Percentiles rank a stretch among this genome's conserved stretches.
These are phyloP conservation scores for Colletotrichum eremochloae DNA, from an alignment of 2,329 filamentous ascomycete genomes.

Conservation along the genomic window DNA sequence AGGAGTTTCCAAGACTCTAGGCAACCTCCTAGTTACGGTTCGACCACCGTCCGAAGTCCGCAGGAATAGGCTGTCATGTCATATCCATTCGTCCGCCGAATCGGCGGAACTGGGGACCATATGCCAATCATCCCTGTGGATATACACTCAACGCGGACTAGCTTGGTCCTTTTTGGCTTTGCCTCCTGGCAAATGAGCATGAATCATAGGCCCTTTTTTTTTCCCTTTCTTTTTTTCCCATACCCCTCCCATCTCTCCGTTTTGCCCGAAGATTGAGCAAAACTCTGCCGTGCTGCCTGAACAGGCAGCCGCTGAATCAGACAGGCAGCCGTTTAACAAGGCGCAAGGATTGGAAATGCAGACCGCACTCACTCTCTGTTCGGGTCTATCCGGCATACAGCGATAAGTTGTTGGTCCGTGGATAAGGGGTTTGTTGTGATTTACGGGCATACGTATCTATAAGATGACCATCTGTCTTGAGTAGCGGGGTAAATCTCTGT, in stretches of 20 bases:
- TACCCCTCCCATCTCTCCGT: background rate
- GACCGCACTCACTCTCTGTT: background rate
- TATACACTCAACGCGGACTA: slow-evolving; percentile 5
- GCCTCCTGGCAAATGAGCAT: slow-evolving; percentile 3
- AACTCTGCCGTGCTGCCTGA: background rate
- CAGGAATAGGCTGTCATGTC: too few relatives aligned
- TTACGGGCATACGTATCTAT: slow-evolving; percentile 14
- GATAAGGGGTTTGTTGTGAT: slow-evolving; percentile 24
- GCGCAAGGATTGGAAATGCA: background rate
- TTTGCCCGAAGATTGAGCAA: background rate
- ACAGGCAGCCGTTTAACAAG: slow-evolving; percentile 24
- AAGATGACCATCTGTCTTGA: slow-evolving; percentile 20
- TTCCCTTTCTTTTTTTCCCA: background rate
- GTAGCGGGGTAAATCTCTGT: slow-evolving; percentile 21
- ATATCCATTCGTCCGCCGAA: too few relatives aligned
- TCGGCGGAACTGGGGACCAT: background rate
- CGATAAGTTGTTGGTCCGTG: background rate
- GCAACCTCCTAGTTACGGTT: background rate
- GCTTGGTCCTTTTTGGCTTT: slow-evolving; percentile 10
- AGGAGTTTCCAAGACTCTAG: background rate
- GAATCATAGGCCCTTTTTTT: background rate
- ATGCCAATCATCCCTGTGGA: slow-evolving; percentile 14
- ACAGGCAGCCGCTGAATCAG: slow-evolving; percentile 22
- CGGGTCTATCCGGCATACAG: slow-evolving; percentile 4
- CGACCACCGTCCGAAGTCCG: too few relatives aligned